Evolutionary conservation across 805 yeast species (phyloP).

Genomic region (Candida silvicultrix): DNA sequence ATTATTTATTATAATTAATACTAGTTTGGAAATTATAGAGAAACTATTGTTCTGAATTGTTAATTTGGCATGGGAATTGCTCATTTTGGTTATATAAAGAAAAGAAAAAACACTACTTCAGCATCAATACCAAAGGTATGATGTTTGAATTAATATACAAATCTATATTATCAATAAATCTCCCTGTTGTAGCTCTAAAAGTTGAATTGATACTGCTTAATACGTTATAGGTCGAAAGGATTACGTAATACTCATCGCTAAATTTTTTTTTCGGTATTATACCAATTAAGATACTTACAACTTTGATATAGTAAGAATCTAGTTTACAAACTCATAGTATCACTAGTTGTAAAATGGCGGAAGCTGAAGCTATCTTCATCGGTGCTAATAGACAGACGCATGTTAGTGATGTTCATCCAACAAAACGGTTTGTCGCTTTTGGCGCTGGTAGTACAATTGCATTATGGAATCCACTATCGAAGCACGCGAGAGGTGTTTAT

Average conservation of each 20-base stretch:
- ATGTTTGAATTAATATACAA: not conserved
- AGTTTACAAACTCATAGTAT: too few species aligned
- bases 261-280: not conserved
- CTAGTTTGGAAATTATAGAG: not conserved
- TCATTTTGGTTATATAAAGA: not conserved
- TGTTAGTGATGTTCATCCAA: slow-evolving; percentile 44
- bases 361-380: slow-evolving; percentile 49
- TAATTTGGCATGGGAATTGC: slow-evolving; percentile 1
- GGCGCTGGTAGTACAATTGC: slow-evolving; percentile 68
- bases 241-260: not conserved
- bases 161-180: not conserved
- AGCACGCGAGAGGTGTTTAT: slow-evolving; percentile 37
- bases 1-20: not conserved
- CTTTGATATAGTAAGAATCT: too few species aligned
- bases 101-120: not conserved
- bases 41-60: not conserved
- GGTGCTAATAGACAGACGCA: slow-evolving; percentile 70
- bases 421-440: slow-evolving; percentile 46
- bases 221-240: too few species aligned
- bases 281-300: too few species aligned
- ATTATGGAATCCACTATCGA: slow-evolving; percentile 55
- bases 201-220: too few species aligned
- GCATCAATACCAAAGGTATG: not conserved
- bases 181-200: too few species aligned
- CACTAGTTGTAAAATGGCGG: slow-evolving; percentile 6